Evolutionary conservation across 495 filamentous ascomycete species (phyloP), one percentile per base, ranked within the genome.

Genomic region (Penicillium parvum): DNA sequence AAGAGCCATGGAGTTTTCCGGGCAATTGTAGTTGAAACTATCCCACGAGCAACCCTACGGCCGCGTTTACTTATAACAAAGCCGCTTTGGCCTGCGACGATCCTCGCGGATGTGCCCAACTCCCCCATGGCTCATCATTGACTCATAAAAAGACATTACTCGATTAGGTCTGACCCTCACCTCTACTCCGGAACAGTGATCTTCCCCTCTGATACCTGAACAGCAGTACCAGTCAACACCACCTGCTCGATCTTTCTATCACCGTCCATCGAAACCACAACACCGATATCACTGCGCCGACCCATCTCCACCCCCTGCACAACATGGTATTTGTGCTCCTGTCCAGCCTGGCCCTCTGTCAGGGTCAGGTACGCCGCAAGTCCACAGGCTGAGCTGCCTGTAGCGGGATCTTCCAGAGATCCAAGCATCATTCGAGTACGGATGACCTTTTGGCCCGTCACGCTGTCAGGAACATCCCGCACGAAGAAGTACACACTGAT

Each of bases 301-400:
- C 82, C 85, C 82, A 89, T 90, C 66, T 90, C 85, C 9, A 89
- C 81, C 0, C 86, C 86, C 65, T 90, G 86, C 49, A 75, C 76
- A 39, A 90, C 54, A 32, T 64, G 63, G 52, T 76, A 83, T 47
- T 53, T 61, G 30, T 57, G 52, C 16, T 45, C 26, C 43, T 47
- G 43, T n/a, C 61, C 52, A 20, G 52, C 51, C 35, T 45, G 41
- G 1, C 48, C 55, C 37, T 61, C 63, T 12, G 53, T 63, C 33
- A 84, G 52, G 6, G 79, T 68, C 36, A 88, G 59, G 52, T 78
- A 85, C 10, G 72, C 64, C 21, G 73, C 65, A 50, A 87, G 52
- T 12, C 75, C 78, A 49, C 73, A 74, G 26, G 82, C 79, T 43
- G 80, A 78, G 45, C 77, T 83, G 0, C 84, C 85, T 8, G 83